Percentiles rank a stretch among this genome's conserved stretches.
Evolutionary conservation across 768 basidiomycete species (phyloP).

Genomic region (Chalciporus chontae): DNA sequence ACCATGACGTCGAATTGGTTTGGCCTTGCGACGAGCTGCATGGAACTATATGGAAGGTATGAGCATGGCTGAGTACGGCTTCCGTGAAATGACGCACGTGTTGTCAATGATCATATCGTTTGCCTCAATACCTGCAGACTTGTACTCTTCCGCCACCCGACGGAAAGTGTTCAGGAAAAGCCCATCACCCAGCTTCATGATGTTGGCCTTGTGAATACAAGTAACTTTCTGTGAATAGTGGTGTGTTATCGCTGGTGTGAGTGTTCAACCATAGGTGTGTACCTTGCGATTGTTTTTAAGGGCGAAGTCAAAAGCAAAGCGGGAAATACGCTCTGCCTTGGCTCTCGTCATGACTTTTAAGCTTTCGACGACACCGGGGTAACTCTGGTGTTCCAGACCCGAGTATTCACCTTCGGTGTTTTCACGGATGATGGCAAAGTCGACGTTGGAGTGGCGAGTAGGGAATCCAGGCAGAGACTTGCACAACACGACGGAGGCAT

Average conservation of each 20-base stretch:
- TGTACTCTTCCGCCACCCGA: constrained; percentile 94
- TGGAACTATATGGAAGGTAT: constrained; percentile 56
- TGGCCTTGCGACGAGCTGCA: constrained; percentile 97
- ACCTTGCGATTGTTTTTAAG: constrained; percentile 98
- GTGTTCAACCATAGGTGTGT: constrained; percentile 9
- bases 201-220: constrained; percentile 99
- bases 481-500: constrained; percentile 97
- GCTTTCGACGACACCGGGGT: constrained; percentile 96
- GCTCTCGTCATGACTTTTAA: constrained; percentile 95
- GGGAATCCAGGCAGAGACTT: constrained; percentile 96
- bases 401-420: constrained; percentile 99
- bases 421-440: constrained; percentile 99
- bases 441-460: constrained; percentile 94
- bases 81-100: constrained; percentile 52
- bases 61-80: background rate
- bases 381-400: constrained; percentile 96
- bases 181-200: constrained; percentile 99
- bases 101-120: constrained; percentile 99
- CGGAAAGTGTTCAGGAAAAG: constrained; percentile 99
- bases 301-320: constrained; percentile 99
- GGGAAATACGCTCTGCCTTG: constrained; percentile 93
- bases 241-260: constrained; percentile 1
- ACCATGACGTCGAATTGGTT: constrained; percentile 99
- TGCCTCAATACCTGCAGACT: constrained; percentile 81
- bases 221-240: constrained; percentile 82